Evolutionary conservation across 352 stramenopile genomes (phyloP).

Genomic region (Globisporangium perplexum): DNA sequence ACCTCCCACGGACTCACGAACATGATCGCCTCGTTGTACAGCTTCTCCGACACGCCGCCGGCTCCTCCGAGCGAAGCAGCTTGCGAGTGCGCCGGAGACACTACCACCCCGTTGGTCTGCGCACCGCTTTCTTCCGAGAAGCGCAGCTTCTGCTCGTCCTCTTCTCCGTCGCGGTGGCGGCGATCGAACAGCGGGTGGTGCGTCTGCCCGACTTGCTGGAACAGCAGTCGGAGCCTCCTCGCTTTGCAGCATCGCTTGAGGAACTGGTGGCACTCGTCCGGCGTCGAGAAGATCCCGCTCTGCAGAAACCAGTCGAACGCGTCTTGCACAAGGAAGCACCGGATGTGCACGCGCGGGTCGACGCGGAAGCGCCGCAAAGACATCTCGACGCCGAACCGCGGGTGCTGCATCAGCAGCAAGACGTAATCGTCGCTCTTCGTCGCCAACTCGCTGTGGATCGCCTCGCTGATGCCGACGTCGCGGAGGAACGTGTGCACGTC

Average conservation of each 20-base stretch:
- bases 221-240: constrained; percentile 59
- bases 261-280: constrained; percentile 37
- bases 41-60: constrained; percentile 10
- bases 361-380: constrained; percentile 57
- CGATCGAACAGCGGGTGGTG: constrained; percentile 47
- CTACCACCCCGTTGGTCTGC: not conserved
- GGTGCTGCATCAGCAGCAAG: constrained; percentile 62
- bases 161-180: not conserved
- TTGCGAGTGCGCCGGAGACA: not conserved
- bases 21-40: constrained; percentile 60
- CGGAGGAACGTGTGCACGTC: constrained; percentile 31
- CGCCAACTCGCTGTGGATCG: constrained; percentile 38
- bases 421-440: constrained; percentile 71
- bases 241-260: constrained; percentile 72
- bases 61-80: not conserved
- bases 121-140: not conserved
- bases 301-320: constrained; percentile 58
- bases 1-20: constrained; percentile 83
- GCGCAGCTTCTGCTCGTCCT: not conserved
- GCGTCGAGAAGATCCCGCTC: constrained; percentile 36
- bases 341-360: constrained; percentile 65
- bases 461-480: constrained; percentile 41
- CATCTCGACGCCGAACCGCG: constrained; percentile 31
- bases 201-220: constrained; percentile 43
- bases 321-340: constrained; percentile 69